Base-by-base conservation (phyloP, 768 basidiomycete species). In the Leccinum ochraceum region DNA sequence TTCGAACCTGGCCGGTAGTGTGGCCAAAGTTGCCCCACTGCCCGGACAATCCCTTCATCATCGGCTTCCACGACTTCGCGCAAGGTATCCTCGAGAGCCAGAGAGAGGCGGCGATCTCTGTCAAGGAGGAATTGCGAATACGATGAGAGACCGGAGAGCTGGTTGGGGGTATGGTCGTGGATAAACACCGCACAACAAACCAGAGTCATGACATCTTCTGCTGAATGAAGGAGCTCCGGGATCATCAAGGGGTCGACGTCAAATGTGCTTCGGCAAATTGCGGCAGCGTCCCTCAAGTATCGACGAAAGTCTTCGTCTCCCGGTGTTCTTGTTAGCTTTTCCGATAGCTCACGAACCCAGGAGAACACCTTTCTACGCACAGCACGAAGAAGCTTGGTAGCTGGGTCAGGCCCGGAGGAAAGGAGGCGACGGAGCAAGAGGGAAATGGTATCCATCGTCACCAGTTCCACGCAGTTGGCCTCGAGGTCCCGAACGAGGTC, bases 391-490 rank as follows among this genome's bases (percentile, higher is more conserved):
- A 30, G 30, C 30, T 30, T 0, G 30, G 30, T 26, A 3, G 24
- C 24, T 26, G 24, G 24, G 32, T 32, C 32, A 11, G 32, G 50
- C 17, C 54, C 58, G 26, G 75, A 74, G 0, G 74, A 66, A 36
- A 81, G 67, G 3, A 82, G 57, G 22, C 82, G 79, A 59, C 66
- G 63, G 11, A 68, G 65, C 6, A 83, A 63, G 36, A 75, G 59
- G 11, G 74, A 69, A 24, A 77, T 71, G 5, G 71, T 79, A 54
- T 70, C 60, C 58, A 79, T 64, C 0, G 76, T 65, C 32, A 66
- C 57, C 0, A 62, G 63, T 63, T 77, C 71, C 44, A 74, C 65
- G 82, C 83, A 84, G 57, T 79, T 83, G 3, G 58, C 71, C 60
- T 72, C 64, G 17, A 83, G 65, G 36, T 69, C 72, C 36, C 50